These are phyloP conservation scores for Colletotrichum lini DNA, from an alignment of 2,329 filamentous ascomycete genomes.

Conservation along the genomic window DNA sequence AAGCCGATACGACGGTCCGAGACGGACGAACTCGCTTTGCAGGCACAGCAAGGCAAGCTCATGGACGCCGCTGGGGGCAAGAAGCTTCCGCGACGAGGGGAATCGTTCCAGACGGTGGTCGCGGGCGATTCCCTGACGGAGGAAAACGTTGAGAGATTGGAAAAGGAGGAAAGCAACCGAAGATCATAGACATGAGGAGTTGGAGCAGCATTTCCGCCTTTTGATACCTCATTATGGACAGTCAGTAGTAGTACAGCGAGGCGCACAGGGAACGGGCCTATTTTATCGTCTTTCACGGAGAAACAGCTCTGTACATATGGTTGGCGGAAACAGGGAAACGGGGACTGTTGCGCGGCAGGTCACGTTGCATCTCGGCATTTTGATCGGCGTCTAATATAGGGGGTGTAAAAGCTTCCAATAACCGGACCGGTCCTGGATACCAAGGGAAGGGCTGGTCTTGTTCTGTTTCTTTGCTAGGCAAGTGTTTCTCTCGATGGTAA, in stretches of 20 bases:
- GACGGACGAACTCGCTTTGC: constrained; percentile 57
- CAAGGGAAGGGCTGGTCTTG: not conserved
- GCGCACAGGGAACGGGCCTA: constrained; percentile 14
- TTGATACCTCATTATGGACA: not conserved
- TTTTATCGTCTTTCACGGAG: constrained; percentile 6
- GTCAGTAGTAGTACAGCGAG: constrained; percentile 3
- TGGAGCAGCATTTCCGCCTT: constrained; percentile 6
- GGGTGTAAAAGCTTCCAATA: not conserved
- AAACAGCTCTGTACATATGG: constrained; percentile 29
- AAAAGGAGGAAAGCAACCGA: constrained; percentile 50
- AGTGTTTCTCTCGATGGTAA: too few species aligned
- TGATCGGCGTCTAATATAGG: constrained; percentile 30
- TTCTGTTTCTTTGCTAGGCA: not conserved
- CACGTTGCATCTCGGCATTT: constrained; percentile 43
- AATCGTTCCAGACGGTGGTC: constrained; percentile 53
- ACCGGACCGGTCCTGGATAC: not conserved
- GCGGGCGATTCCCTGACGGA: constrained; percentile 64
- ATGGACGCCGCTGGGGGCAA: constrained; percentile 61
- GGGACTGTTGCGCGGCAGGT: constrained; percentile 24
- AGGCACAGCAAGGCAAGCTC: constrained; percentile 62
- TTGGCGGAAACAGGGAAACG: not conserved
- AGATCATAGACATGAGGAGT: constrained; percentile 16
- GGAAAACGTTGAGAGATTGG: constrained; percentile 67
- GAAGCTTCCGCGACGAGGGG: constrained; percentile 50
- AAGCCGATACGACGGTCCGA: constrained; percentile 53